Evolutionary conservation across 371 early-diverging fungal genomes (phyloP).

Genomic region (Rhizopus sp.): DNA sequence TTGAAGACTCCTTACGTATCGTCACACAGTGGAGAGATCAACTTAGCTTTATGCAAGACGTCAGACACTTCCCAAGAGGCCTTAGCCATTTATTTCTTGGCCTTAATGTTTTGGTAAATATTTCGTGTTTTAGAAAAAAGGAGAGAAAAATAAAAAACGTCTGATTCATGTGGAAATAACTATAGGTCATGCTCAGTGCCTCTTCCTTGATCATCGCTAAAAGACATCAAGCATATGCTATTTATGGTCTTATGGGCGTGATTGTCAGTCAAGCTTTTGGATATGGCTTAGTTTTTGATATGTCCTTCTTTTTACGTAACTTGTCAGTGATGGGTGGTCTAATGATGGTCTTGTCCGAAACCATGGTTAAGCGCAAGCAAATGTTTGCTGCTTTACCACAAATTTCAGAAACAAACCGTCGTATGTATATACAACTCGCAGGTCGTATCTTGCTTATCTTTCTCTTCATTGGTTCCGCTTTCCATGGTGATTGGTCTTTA

Average conservation of each 20-base stretch:
- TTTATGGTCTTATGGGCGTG: constrained; percentile 77
- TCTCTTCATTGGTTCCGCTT: constrained; percentile 86
- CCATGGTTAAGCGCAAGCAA: constrained; percentile 61
- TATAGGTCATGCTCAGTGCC: constrained; percentile 74
- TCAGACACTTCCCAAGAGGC: constrained; percentile 78
- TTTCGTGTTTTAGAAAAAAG: neutral
- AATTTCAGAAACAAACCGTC: constrained; percentile 77
- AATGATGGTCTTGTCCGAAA: constrained; percentile 90
- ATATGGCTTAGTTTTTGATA: constrained; percentile 91
- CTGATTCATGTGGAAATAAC: neutral
- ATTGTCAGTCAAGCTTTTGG: constrained; percentile 88
- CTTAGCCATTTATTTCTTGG: constrained; percentile 83
- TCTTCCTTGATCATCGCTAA: constrained; percentile 79
- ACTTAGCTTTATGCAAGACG: constrained; percentile 74
- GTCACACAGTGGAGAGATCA: constrained; percentile 88
- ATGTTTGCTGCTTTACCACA: constrained; percentile 90
- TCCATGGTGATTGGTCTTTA: constrained; percentile 82
- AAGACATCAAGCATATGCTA: constrained; percentile 79
- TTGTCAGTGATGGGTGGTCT: constrained; percentile 93
- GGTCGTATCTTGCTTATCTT: constrained; percentile 92
- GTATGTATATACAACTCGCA: constrained; percentile 86
- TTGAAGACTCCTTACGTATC: constrained; percentile 93
- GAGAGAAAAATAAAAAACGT: neutral
- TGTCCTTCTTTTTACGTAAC: constrained; percentile 88
- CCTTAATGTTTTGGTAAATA: constrained; percentile 73